Evolutionary conservation across 495 filamentous ascomycete species (phyloP).

Genomic region (Entonaema liquescens): DNA sequence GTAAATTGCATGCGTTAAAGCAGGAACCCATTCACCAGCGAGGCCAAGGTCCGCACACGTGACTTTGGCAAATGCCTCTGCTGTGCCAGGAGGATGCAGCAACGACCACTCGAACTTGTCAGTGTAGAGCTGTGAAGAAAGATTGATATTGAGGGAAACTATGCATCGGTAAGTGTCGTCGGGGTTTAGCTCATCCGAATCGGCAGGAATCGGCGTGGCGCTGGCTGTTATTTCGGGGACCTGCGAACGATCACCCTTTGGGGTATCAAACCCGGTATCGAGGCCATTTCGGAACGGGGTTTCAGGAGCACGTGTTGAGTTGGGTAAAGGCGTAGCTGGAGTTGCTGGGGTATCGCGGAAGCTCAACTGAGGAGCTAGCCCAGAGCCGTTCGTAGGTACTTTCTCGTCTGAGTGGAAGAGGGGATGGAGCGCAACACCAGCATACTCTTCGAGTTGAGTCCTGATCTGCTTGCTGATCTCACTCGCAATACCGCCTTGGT

Average conservation of each 20-base stretch:
- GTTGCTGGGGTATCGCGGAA: constrained; percentile 52
- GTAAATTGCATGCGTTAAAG: constrained; percentile 95
- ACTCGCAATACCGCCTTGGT: constrained; percentile 67
- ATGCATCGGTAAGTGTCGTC: constrained; percentile 94
- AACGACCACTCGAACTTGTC: constrained; percentile 99
- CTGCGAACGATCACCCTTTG: constrained; percentile 35
- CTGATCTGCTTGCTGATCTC: constrained; percentile 94
- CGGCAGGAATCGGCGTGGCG: constrained; percentile 59
- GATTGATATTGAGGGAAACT: constrained; percentile 88
- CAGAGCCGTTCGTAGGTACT: constrained; percentile 30
- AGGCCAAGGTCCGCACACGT: constrained; percentile 93
- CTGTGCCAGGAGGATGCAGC: constrained; percentile 87
- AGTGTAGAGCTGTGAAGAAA: constrained; percentile 90
- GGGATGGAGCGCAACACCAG: constrained; percentile 91
- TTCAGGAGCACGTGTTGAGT: constrained; percentile 52
- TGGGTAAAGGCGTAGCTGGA: constrained; percentile 57
- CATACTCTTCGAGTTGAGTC: constrained; percentile 94
- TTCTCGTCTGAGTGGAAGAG: constrained; percentile 74
- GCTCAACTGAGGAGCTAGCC: constrained; percentile 44
- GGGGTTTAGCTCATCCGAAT: constrained; percentile 72
- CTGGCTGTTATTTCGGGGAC: constrained; percentile 58
- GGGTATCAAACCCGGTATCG: constrained; percentile 47
- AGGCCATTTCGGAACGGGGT: constrained; percentile 56
- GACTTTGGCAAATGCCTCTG: constrained; percentile 89
- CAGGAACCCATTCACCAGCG: constrained; percentile 90